Percentiles rank a stretch among this genome's conserved stretches.
phyloP scores from a whole-genome alignment of 2,329 filamentous ascomycete species.

The Fusarium concolor region DNA sequence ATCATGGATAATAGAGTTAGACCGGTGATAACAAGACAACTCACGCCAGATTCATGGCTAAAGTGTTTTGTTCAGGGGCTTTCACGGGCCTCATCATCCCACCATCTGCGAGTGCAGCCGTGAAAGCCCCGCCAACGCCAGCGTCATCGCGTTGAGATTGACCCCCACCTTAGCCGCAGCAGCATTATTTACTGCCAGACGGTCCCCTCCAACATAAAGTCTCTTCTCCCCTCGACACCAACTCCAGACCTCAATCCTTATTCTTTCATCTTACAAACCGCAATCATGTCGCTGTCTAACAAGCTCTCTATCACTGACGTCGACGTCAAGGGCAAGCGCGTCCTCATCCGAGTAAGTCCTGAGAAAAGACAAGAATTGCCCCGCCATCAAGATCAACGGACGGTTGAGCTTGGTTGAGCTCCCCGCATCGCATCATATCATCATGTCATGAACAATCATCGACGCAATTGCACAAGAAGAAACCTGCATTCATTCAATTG shows the following conservation, averaged over 20 bases:
- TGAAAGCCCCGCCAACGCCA: constrained; percentile 35
- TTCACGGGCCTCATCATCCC: constrained; percentile 34
- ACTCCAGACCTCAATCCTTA: constrained; percentile 18
- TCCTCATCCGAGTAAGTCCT: constrained; percentile 87
- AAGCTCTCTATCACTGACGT: constrained; percentile 98
- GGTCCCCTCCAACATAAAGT: constrained; percentile 28
- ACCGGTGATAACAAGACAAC: constrained; percentile 2
- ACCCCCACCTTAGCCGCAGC: constrained; percentile 29
- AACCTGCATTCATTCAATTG: neutral
- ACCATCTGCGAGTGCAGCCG: constrained; percentile 34
- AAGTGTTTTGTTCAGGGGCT: constrained; percentile 24
- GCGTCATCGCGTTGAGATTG: constrained; percentile 35
- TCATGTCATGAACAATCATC: neutral
- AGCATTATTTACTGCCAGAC: constrained; percentile 30
- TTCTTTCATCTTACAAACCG: constrained; percentile 5
- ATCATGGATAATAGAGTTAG: constrained; percentile 4
- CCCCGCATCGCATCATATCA: constrained; percentile 14
- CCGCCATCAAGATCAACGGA: constrained; percentile 44
- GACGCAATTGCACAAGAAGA: neutral
- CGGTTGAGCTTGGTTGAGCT: constrained; percentile 27
- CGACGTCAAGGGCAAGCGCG: constrained; percentile 97
- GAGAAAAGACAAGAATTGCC: constrained; percentile 33
- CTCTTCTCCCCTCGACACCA: constrained; percentile 31
- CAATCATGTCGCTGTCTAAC: constrained; percentile 94
- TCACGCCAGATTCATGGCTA: constrained; percentile 31